Base-by-base conservation (phyloP, 257 asterid species). In the Rhazya stricta region DNA sequence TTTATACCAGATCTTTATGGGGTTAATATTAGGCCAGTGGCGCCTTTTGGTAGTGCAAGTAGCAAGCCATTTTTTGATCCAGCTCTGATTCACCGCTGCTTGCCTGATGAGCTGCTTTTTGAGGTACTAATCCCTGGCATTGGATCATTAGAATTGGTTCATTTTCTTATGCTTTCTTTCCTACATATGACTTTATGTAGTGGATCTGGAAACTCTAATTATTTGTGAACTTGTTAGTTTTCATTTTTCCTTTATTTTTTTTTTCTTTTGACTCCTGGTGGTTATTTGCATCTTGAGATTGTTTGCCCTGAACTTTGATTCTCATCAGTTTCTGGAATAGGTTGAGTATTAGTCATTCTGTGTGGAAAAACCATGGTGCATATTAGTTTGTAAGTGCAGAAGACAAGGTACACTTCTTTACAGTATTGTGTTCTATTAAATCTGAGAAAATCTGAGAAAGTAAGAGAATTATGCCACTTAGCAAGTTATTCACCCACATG, bases 41-140 rank as follows among this genome's bases (percentile, higher is more conserved):
- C 96, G 61, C 96, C 97, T 67, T 92, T 86, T 70, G 84, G 88
- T 78, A 90, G 95, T 72, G 81, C 85, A 85, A 87, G 91, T 77
- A 83, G 89, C 76, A 90, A 81, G 65, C 84, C 84, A 7, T 80
- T 16, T 74, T 85, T 85, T 76, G 99, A 94, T 73, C 81, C 89
- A 42, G 88, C 97, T 1, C 85, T 90, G 73, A 84, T 94, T 70
- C 97, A 94, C 81, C 92, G 89, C 39, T 58, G 61, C 73, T 83
- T 94, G 82, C 98, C 98, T 23, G 98, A 94, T 74, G 98, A 94
- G 89, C 86, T 91, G 77, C 89, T 94, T 79, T 88, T 83, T 63
- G 98, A 94, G 93, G 98, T 94, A 84, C 56, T 80, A 54, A 79
- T 60, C 21, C 11, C 62, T 60, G 27, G 23, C 23, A 43, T 16